phyloP scores from a whole-genome alignment of 2,329 filamentous ascomycete genomes.

The Dendryphion nanum region DNA sequence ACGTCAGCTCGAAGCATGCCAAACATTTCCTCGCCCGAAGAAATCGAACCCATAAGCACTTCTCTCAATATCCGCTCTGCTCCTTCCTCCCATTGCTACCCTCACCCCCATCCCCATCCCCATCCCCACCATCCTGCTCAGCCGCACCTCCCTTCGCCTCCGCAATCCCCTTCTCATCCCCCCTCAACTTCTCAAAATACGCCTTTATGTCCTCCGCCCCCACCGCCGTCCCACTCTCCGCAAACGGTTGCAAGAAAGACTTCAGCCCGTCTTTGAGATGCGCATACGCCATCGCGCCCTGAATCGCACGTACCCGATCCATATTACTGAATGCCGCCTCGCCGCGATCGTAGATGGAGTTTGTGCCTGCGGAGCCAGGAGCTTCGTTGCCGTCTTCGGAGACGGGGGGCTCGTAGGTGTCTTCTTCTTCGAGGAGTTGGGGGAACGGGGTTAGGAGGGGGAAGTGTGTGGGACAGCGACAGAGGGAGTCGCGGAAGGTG shows the following conservation, averaged over 20 bases:
- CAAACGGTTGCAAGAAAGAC: constrained; percentile 89
- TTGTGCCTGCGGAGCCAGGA: constrained; percentile 63
- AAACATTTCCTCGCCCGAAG: no score
- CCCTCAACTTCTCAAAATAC: constrained; percentile 91
- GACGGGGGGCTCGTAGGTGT: constrained; percentile 87
- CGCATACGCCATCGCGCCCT: constrained; percentile 98
- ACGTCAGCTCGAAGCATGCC: no score
- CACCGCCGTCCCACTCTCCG: constrained; percentile 83
- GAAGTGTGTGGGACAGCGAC: constrained; percentile 80
- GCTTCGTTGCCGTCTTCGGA: constrained; percentile 58
- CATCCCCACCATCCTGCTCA: constrained; percentile 25
- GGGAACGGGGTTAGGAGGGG: constrained; percentile 67
- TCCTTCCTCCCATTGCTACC: constrained; percentile 33
- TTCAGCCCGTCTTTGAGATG: constrained; percentile 95
- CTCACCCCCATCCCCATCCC: constrained; percentile 22
- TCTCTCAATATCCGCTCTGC: constrained; percentile 42
- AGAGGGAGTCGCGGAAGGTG: constrained; percentile 78
- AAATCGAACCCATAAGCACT: no score
- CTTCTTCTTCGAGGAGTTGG: constrained; percentile 90
- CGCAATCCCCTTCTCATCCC: constrained; percentile 72
- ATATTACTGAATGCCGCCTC: constrained; percentile 90
- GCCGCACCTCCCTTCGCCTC: constrained; percentile 33
- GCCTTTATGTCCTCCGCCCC: constrained; percentile 94
- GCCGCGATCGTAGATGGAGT: constrained; percentile 83
- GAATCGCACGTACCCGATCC: constrained; percentile 85